A percentile compares a stretch with the other conserved stretches of the same genome.
Conservation (phyloP, 75 land plant species). For the Pinus taeda region DNA sequence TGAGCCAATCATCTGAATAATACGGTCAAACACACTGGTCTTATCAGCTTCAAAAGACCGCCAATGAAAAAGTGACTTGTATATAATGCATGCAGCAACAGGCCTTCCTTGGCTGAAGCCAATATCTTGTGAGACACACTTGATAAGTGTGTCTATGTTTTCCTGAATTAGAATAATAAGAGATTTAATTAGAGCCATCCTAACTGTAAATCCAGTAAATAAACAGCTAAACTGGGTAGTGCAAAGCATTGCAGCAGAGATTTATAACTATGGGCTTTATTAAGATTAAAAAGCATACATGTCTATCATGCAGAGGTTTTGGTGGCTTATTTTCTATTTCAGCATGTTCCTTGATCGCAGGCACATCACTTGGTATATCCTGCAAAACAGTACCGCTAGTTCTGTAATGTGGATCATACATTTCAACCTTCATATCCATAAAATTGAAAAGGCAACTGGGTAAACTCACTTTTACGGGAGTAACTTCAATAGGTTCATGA, state of each 20-base stretch:
- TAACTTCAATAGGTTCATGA: conserved; percentile 23
- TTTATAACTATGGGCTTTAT: background rate
- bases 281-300: conserved; percentile 7
- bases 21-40: conserved; percentile 96
- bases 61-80: conserved; percentile 94
- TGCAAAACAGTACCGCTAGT: conserved; percentile 11
- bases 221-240: too few relatives aligned
- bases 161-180: conserved; percentile 54
- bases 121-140: conserved; percentile 74
- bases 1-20: conserved; percentile 93
- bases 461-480: conserved; percentile 16
- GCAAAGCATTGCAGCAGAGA: background rate
- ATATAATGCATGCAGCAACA: conserved; percentile 90
- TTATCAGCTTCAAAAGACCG: conserved; percentile 98
- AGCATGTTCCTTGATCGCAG: conserved; percentile 26
- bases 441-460: background rate
- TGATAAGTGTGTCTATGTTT: conserved; percentile 81
- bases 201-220: background rate
- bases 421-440: background rate
- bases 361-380: conserved; percentile 36
- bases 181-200: background rate
- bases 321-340: conserved; percentile 46
- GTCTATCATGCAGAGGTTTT: conserved; percentile 44
- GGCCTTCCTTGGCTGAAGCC: conserved; percentile 91
- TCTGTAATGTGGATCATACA: background rate